Base-by-base conservation (phyloP, 352 stramenopile genomes). In the Halophytophthora polymorphica region DNA sequence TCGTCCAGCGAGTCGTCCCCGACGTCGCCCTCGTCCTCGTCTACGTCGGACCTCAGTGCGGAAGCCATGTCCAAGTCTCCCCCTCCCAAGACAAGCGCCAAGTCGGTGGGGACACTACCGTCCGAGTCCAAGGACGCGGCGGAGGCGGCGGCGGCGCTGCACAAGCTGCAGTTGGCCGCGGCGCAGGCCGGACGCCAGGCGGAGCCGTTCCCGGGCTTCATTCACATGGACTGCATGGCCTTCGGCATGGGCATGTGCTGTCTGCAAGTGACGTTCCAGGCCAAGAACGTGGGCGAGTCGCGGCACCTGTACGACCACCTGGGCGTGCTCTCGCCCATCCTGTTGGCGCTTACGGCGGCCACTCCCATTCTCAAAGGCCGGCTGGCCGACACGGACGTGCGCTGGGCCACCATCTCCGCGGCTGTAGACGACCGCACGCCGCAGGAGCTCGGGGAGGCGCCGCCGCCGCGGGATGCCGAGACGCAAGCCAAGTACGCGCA, bases 211-310 rank as follows among this genome's bases (percentile, higher is more conserved):
- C 81, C 82, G 15, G 85, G 83, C 14, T 90, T 93, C 53, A 93
- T 99, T 69, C 93, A 99, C 73, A 99, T 99, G 97, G 98, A 99
- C 76, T 95, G 92, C 43, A 99, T 99, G 97, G 97, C 95, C 13
- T 99, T 99, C 74, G 98, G 98, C n/a, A 99, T 99, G 98, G 98
- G 98, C 37, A 99, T 98, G 77, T 99, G 97, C 78, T 99, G 98
- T 63, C 77, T 99, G 29, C 98, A 99, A 70, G 96, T 99, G 53
- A 99, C 96, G 41, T 98, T 99, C 61, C 83, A 93, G 73, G 97
- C 95, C 38, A 97, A 98, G 65, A 98, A 99, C 80, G 84, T 99
- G 35, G 91, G 96, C 53, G 97, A 99, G 61, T 98, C 93, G 58
- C 87, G 97, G 33, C 97, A 98, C 65, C 81, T 99, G 69, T 99